Evolutionary conservation across 257 asterid genomes (phyloP), one percentile per base, ranked within the genome.

Genomic region (Penstemon davidsonii): DNA sequence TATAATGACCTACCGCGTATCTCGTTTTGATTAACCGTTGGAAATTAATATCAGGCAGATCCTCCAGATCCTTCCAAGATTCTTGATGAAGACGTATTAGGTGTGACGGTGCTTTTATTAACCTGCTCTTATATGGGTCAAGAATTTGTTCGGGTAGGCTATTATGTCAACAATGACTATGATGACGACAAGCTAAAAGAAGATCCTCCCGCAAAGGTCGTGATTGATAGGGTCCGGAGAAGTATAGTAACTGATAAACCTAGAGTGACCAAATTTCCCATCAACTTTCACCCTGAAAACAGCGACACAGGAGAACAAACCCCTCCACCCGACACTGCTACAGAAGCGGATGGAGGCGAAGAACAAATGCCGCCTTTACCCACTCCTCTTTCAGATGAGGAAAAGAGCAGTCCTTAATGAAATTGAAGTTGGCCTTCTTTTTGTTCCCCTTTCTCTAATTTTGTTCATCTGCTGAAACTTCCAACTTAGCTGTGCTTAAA

Each of bases 61-160:
- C 96, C 97, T 73, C 97, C 99, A 4, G 96, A 94, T 82, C 96
- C 96, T 51, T 73, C 90, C 51, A 91, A 90, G 82, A 94, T 94
- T 56, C 97, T 95, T 5, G 97, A 94, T 72, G 99, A 94, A 81
- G 97, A 91, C 80, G 86, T 91, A 69, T 79, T 94, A 57, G 96
- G 99, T 49, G 99, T 94, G 45, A 94, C 99, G 0, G 97, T 94
- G 70, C 91, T 94, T 43, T 80, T 94, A 73, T 42, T 94, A 76
- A 91, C 99, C 62, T 91, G 99, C 86, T 94, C 97, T 59, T 94
- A 87, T 69, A 33, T 88, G 86, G 90, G 91, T 43, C 99, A 94
- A 78, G 97, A 94, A 80, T 94, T 91, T 82, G 78, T 91, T 62
- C 88, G 97, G 5, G 95, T 93, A 64, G 99, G 99, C 45, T 93